These are phyloP conservation scores for Clarireedia sp. DNA, from an alignment of 2,329 filamentous ascomycete species.

Conservation along the genomic window DNA sequence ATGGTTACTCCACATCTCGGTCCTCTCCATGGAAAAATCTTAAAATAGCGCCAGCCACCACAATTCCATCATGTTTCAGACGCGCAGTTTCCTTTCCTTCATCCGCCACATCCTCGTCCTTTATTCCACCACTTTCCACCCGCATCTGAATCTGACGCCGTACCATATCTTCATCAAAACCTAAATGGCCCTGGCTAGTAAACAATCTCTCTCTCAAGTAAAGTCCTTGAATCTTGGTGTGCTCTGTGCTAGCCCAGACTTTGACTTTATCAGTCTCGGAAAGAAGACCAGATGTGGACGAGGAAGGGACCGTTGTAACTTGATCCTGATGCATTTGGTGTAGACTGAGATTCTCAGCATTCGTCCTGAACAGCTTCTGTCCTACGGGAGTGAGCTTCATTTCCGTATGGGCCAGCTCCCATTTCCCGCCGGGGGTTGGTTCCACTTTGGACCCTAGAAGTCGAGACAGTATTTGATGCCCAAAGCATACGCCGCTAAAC, in stretches of 20 bases:
- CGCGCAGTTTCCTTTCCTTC: slow-evolving; percentile 60
- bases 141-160: slow-evolving; percentile 56
- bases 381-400: slow-evolving; percentile 62
- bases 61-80: slow-evolving; percentile 68
- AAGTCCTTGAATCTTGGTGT: slow-evolving; percentile 71
- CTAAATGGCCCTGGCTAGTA: slow-evolving; percentile 79
- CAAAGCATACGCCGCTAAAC: slow-evolving; percentile 81
- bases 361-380: slow-evolving; percentile 52
- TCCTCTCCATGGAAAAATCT: slow-evolving; percentile 47
- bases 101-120: slow-evolving; percentile 60
- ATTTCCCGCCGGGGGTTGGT: slow-evolving; percentile 56
- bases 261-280: slow-evolving; percentile 40
- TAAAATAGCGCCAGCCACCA: slow-evolving; percentile 65
- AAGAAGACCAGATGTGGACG: slow-evolving; percentile 38
- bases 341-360: slow-evolving; percentile 44
- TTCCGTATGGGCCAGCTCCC: slow-evolving; percentile 72
- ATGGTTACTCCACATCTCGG: slow-evolving; percentile 6
- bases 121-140: slow-evolving; percentile 60
- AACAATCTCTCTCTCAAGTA: slow-evolving; percentile 59
- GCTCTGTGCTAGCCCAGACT: slow-evolving; percentile 54
- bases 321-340: slow-evolving; percentile 85
- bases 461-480: slow-evolving; percentile 75
- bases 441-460: slow-evolving; percentile 62
- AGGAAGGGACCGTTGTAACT: slow-evolving; percentile 40
- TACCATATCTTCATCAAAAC: slow-evolving; percentile 65